Evolutionary conservation across 306 rosid species (phyloP).

Genomic region (Canavalia gladiata): DNA sequence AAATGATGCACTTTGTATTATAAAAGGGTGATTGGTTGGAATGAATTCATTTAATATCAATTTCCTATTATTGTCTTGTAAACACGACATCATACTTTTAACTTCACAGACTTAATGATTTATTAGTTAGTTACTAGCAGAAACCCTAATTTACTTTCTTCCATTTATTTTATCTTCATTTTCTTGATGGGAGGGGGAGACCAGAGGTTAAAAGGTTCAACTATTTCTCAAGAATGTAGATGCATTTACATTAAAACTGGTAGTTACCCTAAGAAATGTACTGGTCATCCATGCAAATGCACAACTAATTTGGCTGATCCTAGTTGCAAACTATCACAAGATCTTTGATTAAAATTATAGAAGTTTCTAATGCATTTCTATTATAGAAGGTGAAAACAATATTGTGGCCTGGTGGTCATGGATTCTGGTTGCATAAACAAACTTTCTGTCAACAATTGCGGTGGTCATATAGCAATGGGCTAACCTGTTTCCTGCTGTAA

Average conservation of each 20-base stretch:
- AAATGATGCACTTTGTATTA: constrained; percentile 9
- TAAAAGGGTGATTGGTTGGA: constrained; percentile 3
- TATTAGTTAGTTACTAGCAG: neutral
- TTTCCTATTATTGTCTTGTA: neutral
- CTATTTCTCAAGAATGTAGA: neutral
- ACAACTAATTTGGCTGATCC: neutral
- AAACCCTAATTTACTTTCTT: constrained; percentile 10
- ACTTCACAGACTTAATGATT: neutral
- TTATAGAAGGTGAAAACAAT: neutral
- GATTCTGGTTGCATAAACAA: neutral
- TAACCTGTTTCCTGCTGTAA: neutral
- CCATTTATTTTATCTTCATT: neutral
- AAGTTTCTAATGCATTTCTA: neutral
- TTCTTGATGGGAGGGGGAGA: neutral
- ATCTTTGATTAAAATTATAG: neutral
- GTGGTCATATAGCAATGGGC: neutral
- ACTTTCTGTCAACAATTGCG: neutral
- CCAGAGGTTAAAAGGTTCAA: neutral
- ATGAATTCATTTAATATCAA: neutral
- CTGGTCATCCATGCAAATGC: neutral
- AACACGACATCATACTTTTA: neutral
- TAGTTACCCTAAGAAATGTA: neutral
- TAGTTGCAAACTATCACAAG: constrained; percentile 5
- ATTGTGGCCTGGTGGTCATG: neutral
- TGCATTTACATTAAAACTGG: constrained; percentile 7